These are phyloP conservation scores for Talaromyces stipitatus DNA, from an alignment of 495 filamentous ascomycete species.

Conservation along the genomic window DNA sequence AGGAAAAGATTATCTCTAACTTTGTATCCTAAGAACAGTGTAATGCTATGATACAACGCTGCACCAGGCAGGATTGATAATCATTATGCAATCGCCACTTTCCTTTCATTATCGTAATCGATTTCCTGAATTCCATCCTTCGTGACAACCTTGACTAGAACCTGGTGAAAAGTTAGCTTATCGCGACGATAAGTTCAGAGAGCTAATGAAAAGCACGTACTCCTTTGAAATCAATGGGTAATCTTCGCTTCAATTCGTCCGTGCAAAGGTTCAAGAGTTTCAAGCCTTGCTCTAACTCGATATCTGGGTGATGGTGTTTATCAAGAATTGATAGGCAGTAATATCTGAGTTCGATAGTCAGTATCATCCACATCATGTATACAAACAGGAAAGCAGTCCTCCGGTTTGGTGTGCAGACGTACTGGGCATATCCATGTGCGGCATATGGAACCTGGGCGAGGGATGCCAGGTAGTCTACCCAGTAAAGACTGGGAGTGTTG, in stretches of 20 bases:
- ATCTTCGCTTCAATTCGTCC: constrained; percentile 88
- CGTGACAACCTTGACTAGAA: constrained; percentile 85
- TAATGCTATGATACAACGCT: constrained; percentile 40
- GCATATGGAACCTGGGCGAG: constrained; percentile 86
- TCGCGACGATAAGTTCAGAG: background rate
- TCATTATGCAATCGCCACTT: constrained; percentile 57
- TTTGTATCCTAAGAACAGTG: constrained; percentile 10
- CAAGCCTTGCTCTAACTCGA: constrained; percentile 75
- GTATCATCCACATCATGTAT: background rate
- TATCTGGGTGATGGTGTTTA: constrained; percentile 96
- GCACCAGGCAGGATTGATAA: constrained; percentile 15
- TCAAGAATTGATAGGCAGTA: constrained; percentile 94
- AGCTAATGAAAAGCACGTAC: constrained; percentile 28
- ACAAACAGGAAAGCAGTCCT: constrained; percentile 8
- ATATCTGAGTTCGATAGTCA: constrained; percentile 48
- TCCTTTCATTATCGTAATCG: constrained; percentile 70
- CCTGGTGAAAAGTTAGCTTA: constrained; percentile 28
- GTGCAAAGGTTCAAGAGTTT: constrained; percentile 90
- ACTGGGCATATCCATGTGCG: constrained; percentile 96
- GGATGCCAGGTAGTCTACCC: constrained; percentile 93
- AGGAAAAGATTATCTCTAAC: background rate
- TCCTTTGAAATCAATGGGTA: constrained; percentile 98
- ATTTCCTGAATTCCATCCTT: constrained; percentile 82
- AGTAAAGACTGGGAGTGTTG: constrained; percentile 82
- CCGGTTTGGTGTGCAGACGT: constrained; percentile 28